Conservation (phyloP, 768 basidiomycete genomes). For the Termitomyces sp. region DNA sequence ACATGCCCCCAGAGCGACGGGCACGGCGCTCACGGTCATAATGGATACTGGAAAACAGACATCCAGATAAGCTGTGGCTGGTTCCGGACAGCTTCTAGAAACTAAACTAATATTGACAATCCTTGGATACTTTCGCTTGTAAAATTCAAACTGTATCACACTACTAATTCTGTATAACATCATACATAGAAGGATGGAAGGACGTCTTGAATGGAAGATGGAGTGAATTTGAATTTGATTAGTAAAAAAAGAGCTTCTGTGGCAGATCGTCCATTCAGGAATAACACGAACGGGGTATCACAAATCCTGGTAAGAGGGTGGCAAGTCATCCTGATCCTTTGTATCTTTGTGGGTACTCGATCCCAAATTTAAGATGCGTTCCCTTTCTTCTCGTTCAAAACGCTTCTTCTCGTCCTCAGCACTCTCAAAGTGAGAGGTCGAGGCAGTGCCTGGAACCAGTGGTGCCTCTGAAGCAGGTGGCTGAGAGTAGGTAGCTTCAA, state of each 20-base stretch:
- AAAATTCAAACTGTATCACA: slow-evolving; percentile 12
- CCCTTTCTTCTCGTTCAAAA: slow-evolving; percentile 66
- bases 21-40: background rate
- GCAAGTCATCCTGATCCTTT: slow-evolving; percentile 43
- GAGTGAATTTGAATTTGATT: background rate
- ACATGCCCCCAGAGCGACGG: slow-evolving; percentile 9
- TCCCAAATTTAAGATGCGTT: slow-evolving; percentile 39
- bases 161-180: slow-evolving; percentile 14
- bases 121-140: background rate
- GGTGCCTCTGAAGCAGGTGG: slow-evolving; percentile 14
- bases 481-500: slow-evolving; percentile 39
- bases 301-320: slow-evolving; percentile 45
- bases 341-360: slow-evolving; percentile 11
- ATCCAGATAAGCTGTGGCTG: background rate
- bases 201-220: background rate
- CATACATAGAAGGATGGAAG: slow-evolving; percentile 6
- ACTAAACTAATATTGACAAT: background rate
- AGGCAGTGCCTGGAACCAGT: slow-evolving; percentile 15
- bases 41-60: background rate
- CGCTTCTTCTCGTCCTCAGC: slow-evolving; percentile 67
- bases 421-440: slow-evolving; percentile 34
- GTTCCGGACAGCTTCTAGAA: background rate
- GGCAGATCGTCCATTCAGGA: background rate
- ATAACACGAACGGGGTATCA: slow-evolving; percentile 9
- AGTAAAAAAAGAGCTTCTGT: background rate